phyloP scores from a whole-genome alignment of 2,329 filamentous ascomycete species.

The Botrytis paeoniae region DNA sequence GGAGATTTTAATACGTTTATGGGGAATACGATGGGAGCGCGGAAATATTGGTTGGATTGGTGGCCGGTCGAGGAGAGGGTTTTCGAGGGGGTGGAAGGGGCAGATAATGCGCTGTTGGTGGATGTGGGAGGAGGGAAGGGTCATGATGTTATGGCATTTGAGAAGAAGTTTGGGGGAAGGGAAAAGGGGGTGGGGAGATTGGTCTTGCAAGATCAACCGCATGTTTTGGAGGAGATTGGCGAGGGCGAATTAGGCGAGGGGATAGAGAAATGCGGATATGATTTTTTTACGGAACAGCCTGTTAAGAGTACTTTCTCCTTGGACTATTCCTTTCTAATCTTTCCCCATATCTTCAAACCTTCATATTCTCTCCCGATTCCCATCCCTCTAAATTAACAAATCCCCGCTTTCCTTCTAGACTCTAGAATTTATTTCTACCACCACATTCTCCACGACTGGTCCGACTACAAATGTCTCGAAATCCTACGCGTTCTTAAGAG shows the following conservation, averaged over 20 bases:
- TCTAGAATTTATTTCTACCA: neutral
- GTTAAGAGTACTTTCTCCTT: conserved; percentile 24
- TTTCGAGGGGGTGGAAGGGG: neutral
- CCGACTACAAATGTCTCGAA: conserved; percentile 1
- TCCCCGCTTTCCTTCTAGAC: neutral
- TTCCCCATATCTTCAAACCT: neutral
- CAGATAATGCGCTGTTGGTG: conserved; percentile 35
- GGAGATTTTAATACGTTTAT: neutral
- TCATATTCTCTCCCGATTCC: neutral
- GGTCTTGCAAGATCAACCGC: conserved; percentile 41
- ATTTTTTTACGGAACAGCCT: conserved; percentile 36
- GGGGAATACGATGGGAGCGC: neutral
- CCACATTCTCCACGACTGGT: neutral
- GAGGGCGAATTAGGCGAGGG: conserved; percentile 32
- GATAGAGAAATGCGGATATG: conserved; percentile 33
- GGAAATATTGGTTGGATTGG: neutral
- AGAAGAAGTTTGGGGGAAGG: neutral
- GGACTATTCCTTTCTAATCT: neutral
- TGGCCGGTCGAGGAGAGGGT: neutral
- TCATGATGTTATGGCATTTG: conserved; percentile 32
- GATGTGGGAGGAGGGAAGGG: conserved; percentile 43
- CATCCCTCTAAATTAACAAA: neutral
- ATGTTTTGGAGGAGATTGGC: conserved; percentile 22
- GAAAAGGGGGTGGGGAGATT: neutral
- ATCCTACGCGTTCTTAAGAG: neutral